Conservation (phyloP, 2,329 filamentous ascomycete genomes). For the Beauveria varroae region DNA sequence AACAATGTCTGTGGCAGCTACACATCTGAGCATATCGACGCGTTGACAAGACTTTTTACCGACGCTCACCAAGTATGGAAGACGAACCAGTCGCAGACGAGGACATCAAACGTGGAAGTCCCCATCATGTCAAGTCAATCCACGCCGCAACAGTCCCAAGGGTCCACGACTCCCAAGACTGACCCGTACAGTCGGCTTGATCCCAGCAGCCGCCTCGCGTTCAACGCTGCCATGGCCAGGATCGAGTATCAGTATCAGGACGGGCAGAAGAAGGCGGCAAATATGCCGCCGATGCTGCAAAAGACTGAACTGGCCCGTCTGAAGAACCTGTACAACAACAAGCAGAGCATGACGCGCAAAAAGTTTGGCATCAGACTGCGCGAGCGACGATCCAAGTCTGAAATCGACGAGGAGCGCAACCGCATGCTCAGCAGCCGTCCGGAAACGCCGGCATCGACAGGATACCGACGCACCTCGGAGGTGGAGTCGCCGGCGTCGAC, state of each 20-base stretch:
- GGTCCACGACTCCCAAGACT: not conserved
- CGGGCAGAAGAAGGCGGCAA: constrained; percentile 33
- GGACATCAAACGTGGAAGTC: not conserved
- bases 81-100: not conserved
- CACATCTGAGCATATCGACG: constrained; percentile 12
- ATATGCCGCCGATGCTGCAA: constrained; percentile 25
- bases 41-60: not conserved
- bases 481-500: not conserved
- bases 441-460: not conserved
- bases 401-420: constrained; percentile 37
- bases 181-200: not conserved
- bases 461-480: not conserved
- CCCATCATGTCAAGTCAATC: not conserved
- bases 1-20: constrained; percentile 41
- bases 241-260: constrained; percentile 29
- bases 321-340: constrained; percentile 47
- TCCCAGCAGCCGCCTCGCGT: not conserved
- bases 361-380: constrained; percentile 50
- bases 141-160: not conserved
- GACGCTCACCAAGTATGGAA: not conserved
- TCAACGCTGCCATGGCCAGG: constrained; percentile 23
- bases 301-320: constrained; percentile 31
- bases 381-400: constrained; percentile 37
- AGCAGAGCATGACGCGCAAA: constrained; percentile 49
- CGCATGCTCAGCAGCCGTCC: constrained; percentile 22